Evolutionary conservation across 2,329 filamentous ascomycete species (phyloP), one percentile per base, ranked within the genome.

Genomic region (Microdochium paspali): DNA sequence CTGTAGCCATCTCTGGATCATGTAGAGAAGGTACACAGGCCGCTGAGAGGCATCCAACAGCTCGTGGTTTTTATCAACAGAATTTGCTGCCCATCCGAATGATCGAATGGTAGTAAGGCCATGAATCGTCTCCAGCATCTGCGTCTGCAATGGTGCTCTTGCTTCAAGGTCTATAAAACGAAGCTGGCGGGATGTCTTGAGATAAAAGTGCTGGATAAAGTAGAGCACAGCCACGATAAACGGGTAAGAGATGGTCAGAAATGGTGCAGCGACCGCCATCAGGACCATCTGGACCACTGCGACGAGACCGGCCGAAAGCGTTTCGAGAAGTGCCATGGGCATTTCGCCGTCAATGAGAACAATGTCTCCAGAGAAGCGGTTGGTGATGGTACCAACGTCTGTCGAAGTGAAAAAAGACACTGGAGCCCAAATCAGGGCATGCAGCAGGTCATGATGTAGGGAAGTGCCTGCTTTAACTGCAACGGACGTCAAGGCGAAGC

Each of bases 141-240:
- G 70, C 0, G 72, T 70, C 53, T 72, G 76, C 0, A 78, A 61
- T 1, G 72, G 71, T 0, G 67, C 66, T 49, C 72, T 71, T 23
- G 67, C 62, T 54, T 79, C 75, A 0, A 79, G 63, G 53, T 80
- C 76, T 7, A 79, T 60, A 24, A 76, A 66, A 45, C 77, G 68
- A 6, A 79, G 58, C 48, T 79, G 76, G 3, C 74, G 72, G 0
- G 74, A 78, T 1, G 76, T 79, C 5, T 71, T 65, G n/a, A 79
- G 64, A 50, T 79, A 79, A 51, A 73, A 68, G 39, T 69, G 69
- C 48, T 77, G 74, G 10, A 77, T 64, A 7, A 69, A 47, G 47
- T 70, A 71, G 13, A 74, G 56, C 2, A 67, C 58, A 7, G 65
- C 47, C 21, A 73, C 55, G 2, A 69, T 63, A 1, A 69, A 49